A percentile compares a stretch with the other conserved stretches of the same genome.
Conservation (phyloP, 2,329 filamentous ascomycete species). For the Aspergillus sojae region DNA sequence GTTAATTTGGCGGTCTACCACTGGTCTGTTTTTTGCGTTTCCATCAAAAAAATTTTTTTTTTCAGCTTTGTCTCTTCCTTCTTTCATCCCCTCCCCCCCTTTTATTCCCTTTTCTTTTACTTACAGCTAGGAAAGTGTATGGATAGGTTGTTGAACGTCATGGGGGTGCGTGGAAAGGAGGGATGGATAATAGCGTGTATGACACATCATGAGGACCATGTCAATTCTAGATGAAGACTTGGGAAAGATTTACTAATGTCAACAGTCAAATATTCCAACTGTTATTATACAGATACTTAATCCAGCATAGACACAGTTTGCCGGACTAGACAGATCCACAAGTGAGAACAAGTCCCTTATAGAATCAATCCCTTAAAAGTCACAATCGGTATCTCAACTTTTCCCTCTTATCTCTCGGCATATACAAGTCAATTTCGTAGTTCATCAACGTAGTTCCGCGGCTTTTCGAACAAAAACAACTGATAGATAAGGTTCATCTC, state of each 20-base stretch:
- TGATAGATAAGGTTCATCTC: no score
- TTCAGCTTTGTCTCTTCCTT: slow-evolving; percentile 14
- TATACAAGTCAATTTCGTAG: no score
- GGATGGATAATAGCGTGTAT: slow-evolving; percentile 9
- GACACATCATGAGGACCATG: slow-evolving; percentile 9
- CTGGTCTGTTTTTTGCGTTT: slow-evolving; percentile 14
- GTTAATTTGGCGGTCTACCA: neutral
- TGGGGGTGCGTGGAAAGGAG: neutral
- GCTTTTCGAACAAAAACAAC: no score
- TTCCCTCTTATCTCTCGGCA: no score
- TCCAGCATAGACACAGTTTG: no score
- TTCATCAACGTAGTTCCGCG: no score
- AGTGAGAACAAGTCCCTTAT: no score
- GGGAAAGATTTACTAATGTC: neutral
- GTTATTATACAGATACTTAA: neutral
- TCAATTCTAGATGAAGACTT: slow-evolving; percentile 6
- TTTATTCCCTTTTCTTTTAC: slow-evolving; percentile 14
- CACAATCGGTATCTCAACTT: no score
- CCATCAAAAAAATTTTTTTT: neutral
- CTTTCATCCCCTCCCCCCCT: slow-evolving; percentile 12
- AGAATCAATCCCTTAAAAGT: no score
- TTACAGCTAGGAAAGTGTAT: slow-evolving; percentile 11
- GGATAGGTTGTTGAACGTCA: slow-evolving; percentile 4
- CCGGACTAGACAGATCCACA: no score
- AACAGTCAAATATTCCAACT: neutral